phyloP scores from a whole-genome alignment of 2,329 filamentous ascomycete species.

The Fusarium brachygibbosum region DNA sequence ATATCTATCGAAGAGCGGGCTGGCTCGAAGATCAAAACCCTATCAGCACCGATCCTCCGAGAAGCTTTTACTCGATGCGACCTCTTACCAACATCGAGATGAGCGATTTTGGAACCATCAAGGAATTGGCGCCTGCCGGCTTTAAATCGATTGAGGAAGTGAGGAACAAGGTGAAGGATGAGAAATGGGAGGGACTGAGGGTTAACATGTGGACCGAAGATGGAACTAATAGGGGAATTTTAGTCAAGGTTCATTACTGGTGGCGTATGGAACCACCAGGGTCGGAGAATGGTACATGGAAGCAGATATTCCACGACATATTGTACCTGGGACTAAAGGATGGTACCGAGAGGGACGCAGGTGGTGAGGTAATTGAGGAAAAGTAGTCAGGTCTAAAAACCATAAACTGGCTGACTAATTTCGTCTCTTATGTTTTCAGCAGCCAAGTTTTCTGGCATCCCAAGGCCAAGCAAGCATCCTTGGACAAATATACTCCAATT shows the following conservation, averaged over 20 bases:
- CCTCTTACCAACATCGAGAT: neutral
- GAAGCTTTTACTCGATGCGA: conserved; percentile 2
- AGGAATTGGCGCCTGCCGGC: neutral
- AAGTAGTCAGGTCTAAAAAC: too few relatives aligned
- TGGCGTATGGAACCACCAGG: conserved; percentile 4
- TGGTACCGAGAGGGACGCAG: conserved; percentile 4
- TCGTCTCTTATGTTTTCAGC: too few relatives aligned
- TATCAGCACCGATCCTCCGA: neutral
- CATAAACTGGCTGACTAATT: too few relatives aligned
- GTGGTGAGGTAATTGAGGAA: conserved; percentile 1
- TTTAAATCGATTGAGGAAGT: neutral
- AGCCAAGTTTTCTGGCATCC: too few relatives aligned
- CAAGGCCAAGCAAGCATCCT: too few relatives aligned
- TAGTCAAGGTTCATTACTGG: conserved; percentile 27
- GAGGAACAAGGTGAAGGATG: rapidly evolving
- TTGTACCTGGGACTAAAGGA: conserved; percentile 2
- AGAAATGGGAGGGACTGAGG: conserved; percentile 9
- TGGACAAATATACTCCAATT: too few relatives aligned
- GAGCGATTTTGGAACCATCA: neutral
- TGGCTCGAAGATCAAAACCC: neutral
- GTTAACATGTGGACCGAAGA: conserved; percentile 28
- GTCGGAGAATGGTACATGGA: neutral
- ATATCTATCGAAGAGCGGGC: neutral
- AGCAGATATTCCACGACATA: conserved; percentile 21
- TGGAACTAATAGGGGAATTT: neutral